Conservation (phyloP, 2,329 filamentous ascomycete genomes). For the Hawksworthiomyces lignivorus region DNA sequence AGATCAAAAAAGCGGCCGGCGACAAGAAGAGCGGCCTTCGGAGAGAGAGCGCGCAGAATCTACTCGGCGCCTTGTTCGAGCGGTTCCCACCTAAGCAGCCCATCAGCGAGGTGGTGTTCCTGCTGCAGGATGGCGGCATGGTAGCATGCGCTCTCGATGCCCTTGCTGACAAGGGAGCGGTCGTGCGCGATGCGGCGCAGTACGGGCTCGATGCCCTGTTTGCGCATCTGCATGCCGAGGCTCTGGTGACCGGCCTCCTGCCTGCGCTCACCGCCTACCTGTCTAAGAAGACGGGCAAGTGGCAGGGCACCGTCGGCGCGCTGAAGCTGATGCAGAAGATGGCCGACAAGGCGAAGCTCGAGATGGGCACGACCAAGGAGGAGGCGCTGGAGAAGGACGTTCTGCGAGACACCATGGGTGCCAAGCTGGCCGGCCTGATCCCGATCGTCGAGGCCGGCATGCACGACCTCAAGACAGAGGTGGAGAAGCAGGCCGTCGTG, state of each 20-base stretch:
- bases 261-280: constrained; percentile 71
- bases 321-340: constrained; percentile 81
- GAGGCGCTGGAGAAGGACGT: constrained; percentile 83
- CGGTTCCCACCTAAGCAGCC: constrained; percentile 71
- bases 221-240: constrained; percentile 68
- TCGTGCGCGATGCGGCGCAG: constrained; percentile 85
- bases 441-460: constrained; percentile 87
- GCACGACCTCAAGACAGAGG: constrained; percentile 91
- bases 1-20: constrained; percentile 63
- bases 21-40: constrained; percentile 89
- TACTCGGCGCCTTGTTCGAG: constrained; percentile 89
- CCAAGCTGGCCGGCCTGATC: constrained; percentile 76
- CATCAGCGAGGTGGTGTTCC: constrained; percentile 70
- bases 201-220: constrained; percentile 92
- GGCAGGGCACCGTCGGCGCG: constrained; percentile 90
- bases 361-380: constrained; percentile 68
- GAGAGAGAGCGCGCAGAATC: constrained; percentile 89
- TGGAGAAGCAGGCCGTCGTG: constrained; percentile 80
- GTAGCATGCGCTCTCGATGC: constrained; percentile 71
- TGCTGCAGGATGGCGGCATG: constrained; percentile 72
- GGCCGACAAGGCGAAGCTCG: constrained; percentile 89
- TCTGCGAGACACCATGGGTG: constrained; percentile 83
- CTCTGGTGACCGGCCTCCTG: constrained; percentile 73
- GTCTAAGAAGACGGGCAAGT: constrained; percentile 79
- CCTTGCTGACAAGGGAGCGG: constrained; percentile 79